Conservation (phyloP, 164 flowering plant species). For the Vitis amurensis region DNA sequence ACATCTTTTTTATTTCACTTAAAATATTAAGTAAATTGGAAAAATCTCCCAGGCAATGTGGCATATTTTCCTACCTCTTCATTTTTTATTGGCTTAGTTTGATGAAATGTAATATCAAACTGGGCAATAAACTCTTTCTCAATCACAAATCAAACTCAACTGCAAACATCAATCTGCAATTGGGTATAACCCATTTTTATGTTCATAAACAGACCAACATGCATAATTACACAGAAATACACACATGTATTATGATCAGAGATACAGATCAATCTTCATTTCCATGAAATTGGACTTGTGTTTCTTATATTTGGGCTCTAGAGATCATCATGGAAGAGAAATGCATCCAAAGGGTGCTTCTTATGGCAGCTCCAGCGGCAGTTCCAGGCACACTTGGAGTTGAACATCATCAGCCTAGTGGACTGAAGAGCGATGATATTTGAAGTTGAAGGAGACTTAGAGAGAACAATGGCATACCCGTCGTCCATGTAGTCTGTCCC, state of each 20-base stretch:
- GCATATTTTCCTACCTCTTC: too few relatives aligned
- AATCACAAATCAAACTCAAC: too few relatives aligned
- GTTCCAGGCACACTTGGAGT: constrained; percentile 59
- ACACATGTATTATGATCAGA: background rate
- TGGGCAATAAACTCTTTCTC: too few relatives aligned
- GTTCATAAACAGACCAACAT: background rate
- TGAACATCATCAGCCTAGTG: constrained; percentile 58
- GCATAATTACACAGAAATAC: background rate
- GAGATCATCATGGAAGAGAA: constrained; percentile 53
- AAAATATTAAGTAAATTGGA: too few relatives aligned
- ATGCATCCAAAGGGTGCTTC: constrained; percentile 38
- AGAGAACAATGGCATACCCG: constrained; percentile 79
- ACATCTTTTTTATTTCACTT: too few relatives aligned
- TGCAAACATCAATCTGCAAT: too few relatives aligned
- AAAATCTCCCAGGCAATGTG: too few relatives aligned
- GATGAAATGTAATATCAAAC: too few relatives aligned
- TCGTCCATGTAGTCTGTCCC: constrained; percentile 95
- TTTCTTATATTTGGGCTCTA: constrained; percentile 10
- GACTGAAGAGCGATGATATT: constrained; percentile 77
- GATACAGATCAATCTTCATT: background rate
- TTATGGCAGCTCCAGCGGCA: constrained; percentile 88
- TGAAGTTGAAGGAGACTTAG: constrained; percentile 62
- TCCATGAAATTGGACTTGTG: background rate
- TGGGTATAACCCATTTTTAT: background rate
- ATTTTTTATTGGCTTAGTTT: too few relatives aligned